These are phyloP conservation scores for Thelonectria rubi DNA, from an alignment of 2,329 filamentous ascomycete species.

Conservation along the genomic window DNA sequence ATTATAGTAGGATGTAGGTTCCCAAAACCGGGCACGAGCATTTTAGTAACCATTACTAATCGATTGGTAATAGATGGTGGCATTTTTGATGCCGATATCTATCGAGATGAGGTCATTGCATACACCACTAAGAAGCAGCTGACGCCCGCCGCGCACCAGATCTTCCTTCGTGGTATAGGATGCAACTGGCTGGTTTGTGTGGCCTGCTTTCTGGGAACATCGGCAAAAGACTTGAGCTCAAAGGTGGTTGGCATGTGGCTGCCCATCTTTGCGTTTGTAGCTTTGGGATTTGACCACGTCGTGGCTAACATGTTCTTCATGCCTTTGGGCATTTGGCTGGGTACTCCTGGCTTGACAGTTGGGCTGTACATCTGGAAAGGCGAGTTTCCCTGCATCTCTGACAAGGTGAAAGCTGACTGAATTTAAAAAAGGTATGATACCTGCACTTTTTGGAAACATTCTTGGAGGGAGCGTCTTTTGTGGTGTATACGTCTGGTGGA, in stretches of 20 bases:
- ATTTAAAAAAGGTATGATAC: constrained; percentile 52
- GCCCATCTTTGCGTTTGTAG: constrained; percentile 64
- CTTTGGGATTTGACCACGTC: constrained; percentile 63
- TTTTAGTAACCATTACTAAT: background rate
- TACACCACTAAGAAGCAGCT: constrained; percentile 60
- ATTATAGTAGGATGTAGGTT: constrained; percentile 54
- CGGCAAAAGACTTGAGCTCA: constrained; percentile 59
- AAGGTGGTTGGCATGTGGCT: constrained; percentile 67
- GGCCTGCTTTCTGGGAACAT: constrained; percentile 58
- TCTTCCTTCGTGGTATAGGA: constrained; percentile 64
- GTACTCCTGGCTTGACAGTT: constrained; percentile 54
- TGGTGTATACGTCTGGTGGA: constrained; percentile 49
- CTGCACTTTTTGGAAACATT: constrained; percentile 61
- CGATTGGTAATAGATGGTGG: constrained; percentile 49
- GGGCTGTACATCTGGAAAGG: constrained; percentile 66
- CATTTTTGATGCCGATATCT: constrained; percentile 54
- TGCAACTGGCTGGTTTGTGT: constrained; percentile 68
- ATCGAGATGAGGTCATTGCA: constrained; percentile 53
- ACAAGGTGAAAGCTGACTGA: constrained; percentile 10
- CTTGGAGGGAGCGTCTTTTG: constrained; percentile 62
- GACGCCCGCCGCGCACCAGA: constrained; percentile 58
- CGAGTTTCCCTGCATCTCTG: background rate
- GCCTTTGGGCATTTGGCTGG: constrained; percentile 60
- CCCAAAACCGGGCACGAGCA: rapidly evolving
- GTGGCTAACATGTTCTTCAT: constrained; percentile 66